Evolutionary conservation across 2,329 filamentous ascomycete genomes (phyloP), one percentile per base, ranked within the genome.

Genomic region (Aspergillus melleus): DNA sequence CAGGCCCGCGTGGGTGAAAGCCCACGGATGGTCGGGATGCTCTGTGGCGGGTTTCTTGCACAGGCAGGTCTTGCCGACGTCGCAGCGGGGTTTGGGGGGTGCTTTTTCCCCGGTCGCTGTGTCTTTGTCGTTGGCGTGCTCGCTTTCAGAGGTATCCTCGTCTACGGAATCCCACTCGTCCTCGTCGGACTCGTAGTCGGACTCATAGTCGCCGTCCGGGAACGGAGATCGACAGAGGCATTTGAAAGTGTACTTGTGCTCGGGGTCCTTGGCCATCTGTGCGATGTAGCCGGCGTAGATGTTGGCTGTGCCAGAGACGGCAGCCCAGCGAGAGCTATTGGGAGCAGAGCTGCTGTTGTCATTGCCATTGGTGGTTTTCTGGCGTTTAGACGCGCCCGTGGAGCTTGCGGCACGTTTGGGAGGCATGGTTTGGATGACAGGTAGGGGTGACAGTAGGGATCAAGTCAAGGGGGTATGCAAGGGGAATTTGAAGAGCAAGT

Each of bases 251-350:
- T 55, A 57, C 10, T 49, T 39, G 14, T 36, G 22, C 6, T 36
- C 44, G 2, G 44, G 26, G 24, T 61, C 46, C 19, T 54, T 29
- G 10, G 24, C 29, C 19, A 55, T 42, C 24, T 44, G 47, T 8
- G 20, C 6, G 16, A 49, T 26, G 20, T 59, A 61, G 10, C 24
- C 22, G 6, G 30, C 42, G 16, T 76, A 74, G 16, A 69, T 65
- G 58, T 77, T 77, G 32, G 66, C 70, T 5, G 76, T 77, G 26
- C 57, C 74, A 6, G 75, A 78, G 11, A 75, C 65, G 8, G 54
- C 59, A 2, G 73, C 62, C 73, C 74, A 77, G 53, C 71, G 70
- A 19, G 36, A 19, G 29, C 5, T 42, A 4, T 6, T 42, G 36
- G 14, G 14, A 8, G 16, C 36, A 6, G 16, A n/a, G 16, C 36